Evolutionary conservation across 805 yeast species (phyloP), one percentile per base, ranked within the genome.

Genomic region (Yarrowia sp.): DNA sequence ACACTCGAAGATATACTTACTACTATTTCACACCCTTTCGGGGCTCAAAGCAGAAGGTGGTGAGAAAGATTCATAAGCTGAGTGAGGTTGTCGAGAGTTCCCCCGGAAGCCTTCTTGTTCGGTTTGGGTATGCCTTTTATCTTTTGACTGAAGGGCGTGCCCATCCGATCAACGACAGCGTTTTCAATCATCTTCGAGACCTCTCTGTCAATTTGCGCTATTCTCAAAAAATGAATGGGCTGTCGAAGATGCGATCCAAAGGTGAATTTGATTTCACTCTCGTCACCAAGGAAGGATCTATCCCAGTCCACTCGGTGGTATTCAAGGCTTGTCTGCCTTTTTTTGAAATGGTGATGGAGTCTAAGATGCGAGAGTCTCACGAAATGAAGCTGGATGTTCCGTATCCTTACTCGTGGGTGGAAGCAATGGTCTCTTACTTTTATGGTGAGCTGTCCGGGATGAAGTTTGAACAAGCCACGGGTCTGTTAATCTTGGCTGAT

Each of bases 371-470:
- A 5, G 55, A 50, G 14, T n/a, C 40, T 12, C 4, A 9, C 14
- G 19, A 50, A 10, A 50, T 15, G 14, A 9, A 35, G 40, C 19
- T 50, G 14, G 40, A 32, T 3, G 3, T 50, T 3, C 38, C 38
- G 9, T 35, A 50, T 15, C 55, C 55, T 32, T 14, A 10, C 15
- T 32, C 41, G 8, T 32, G 55, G 55, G 55, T 50, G 5, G 55
- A 50, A 8, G 55, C 22, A 12, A n/a, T 50, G 55, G 55, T 50
- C 12, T 50, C 55, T 12, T 50, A n/a, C 14, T 35, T 50, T 4
- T 50, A 50, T 10, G 55, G 40, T 2, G 40, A 50, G 40, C 55
- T 40, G 11, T 50, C 35, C 2, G 40, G 32, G 8, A 40, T n/a
- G 22, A 19, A 32, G 2, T 35, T 32, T 14, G 55, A 50, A 7